Evolutionary conservation across 2,329 filamentous ascomycete species (phyloP), one percentile per base, ranked within the genome.

Genomic region (Fusarium citri): DNA sequence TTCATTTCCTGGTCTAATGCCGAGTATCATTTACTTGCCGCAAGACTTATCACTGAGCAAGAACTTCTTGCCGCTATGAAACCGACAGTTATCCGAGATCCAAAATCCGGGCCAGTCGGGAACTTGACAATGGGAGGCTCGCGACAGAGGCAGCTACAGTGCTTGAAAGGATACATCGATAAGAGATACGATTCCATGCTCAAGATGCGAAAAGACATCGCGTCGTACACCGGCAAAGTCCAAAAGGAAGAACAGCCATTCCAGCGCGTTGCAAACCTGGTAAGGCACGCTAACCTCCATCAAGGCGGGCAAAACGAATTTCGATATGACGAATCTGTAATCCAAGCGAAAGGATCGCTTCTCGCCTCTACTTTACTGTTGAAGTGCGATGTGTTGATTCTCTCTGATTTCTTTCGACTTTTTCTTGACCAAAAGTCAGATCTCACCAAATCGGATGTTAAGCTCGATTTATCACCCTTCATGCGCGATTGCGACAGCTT

Each of bases 351-450:
- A 5, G 54, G 54, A 6, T 18, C 11, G 10, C 42, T 56, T 22
- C 54, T 56, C 8, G 22, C 54, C 18, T 40, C 30, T 4, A 7
- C n/a, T 8, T 15, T 56, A 15, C 30, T 56, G 3, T 30, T 56
- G 15, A 56, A 56, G 15, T 56, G 54, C 8, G 54, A 56, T 10
- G 18, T 49, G 18, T 40, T 56, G 3, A 48, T 56, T 3, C 54
- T 56, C 4, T 56, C 54, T 9, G 54, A 56, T 5, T 48, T 56
- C 30, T 56, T 56, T 28, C 30, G 31, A 28, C 30, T 56, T n/a
- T 41, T 23, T 7, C 7, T n/a, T 16, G 18, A 18, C 12, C 8
- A 18, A 7, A 23, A n/a, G 4, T 20, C 30, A 18, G 5, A 28
- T 6, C 23, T 56, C 4, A 4, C 23, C 5, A 26, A 26, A 9